Conservation (phyloP, 495 filamentous ascomycete species). For the Talaromyces liani region DNA sequence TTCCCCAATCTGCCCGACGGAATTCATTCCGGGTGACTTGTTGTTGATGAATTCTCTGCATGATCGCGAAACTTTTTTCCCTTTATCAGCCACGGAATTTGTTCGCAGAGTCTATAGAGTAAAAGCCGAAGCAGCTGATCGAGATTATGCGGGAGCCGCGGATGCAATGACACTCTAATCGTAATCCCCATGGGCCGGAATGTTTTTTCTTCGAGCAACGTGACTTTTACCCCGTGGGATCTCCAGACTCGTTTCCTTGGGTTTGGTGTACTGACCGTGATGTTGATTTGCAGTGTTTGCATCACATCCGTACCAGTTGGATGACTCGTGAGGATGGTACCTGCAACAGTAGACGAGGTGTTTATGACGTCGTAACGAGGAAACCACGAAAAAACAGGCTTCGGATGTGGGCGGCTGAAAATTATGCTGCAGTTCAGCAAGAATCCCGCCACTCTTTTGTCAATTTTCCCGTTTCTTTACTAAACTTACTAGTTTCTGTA, state of each 20-base stretch:
- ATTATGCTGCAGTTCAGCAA: not conserved
- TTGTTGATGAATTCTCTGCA: not conserved
- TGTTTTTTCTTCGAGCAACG: not conserved
- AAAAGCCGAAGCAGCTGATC: not conserved
- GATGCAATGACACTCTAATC: not conserved
- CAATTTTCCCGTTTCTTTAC: not conserved
- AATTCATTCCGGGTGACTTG: not conserved
- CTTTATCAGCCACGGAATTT: not conserved
- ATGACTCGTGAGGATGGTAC: not conserved
- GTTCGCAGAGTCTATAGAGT: not conserved
- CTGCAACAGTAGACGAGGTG: not conserved
- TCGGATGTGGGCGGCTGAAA: not conserved
- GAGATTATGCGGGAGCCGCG: not conserved
- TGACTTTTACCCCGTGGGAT: slow-evolving; percentile 2
- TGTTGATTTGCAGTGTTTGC: not conserved
- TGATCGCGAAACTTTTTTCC: not conserved
- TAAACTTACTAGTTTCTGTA: not conserved
- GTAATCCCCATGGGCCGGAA: slow-evolving; percentile 5
- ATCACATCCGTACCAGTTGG: not conserved
- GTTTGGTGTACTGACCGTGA: not conserved
- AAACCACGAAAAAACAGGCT: not conserved
- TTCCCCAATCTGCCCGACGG: not conserved
- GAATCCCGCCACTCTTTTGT: not conserved
- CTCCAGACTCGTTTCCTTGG: not conserved
- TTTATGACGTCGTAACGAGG: not conserved